Percentiles rank a stretch among this genome's conserved stretches.
These are phyloP conservation scores for Phallus indusiatus DNA, from an alignment of 768 basidiomycete genomes.

Conservation along the genomic window DNA sequence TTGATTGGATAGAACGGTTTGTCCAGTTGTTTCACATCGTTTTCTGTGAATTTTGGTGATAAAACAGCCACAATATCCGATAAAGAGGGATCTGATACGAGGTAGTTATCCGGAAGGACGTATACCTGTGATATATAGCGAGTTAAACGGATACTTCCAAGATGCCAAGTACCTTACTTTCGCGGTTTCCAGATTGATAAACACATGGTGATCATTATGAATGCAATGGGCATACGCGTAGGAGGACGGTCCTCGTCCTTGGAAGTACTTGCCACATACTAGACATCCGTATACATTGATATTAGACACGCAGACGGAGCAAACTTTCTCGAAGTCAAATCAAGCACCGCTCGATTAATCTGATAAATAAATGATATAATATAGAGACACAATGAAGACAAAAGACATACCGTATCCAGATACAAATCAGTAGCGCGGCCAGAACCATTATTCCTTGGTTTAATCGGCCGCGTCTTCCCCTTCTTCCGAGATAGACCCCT, in stretches of 20 bases:
- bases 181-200: conserved; percentile 88
- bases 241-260: conserved; percentile 87
- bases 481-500: conserved; percentile 11
- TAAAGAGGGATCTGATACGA: conserved; percentile 90
- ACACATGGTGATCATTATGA: conserved; percentile 97
- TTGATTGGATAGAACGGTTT: conserved; percentile 49
- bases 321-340: conserved; percentile 99
- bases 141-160: conserved; percentile 11
- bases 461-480: conserved; percentile 20
- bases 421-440: conserved; percentile 69
- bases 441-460: conserved; percentile 18
- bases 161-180: conserved; percentile 45
- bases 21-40: conserved; percentile 28
- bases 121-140: conserved; percentile 55
- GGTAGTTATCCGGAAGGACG: conserved; percentile 94
- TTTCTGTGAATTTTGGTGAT: conserved; percentile 71
- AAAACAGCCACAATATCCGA: conserved; percentile 92
- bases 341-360: conserved; percentile 85
- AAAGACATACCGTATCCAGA: conserved; percentile 73
- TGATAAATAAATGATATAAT: conserved; percentile 22
- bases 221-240: conserved; percentile 97
- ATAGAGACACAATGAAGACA: conserved; percentile 8
- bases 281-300: conserved; percentile 98
- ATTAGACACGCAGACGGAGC: conserved; percentile 92
- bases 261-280: conserved; percentile 97